Evolutionary conservation across 495 filamentous ascomycete genomes (phyloP).

Genomic region (Lichina pygmaea): DNA sequence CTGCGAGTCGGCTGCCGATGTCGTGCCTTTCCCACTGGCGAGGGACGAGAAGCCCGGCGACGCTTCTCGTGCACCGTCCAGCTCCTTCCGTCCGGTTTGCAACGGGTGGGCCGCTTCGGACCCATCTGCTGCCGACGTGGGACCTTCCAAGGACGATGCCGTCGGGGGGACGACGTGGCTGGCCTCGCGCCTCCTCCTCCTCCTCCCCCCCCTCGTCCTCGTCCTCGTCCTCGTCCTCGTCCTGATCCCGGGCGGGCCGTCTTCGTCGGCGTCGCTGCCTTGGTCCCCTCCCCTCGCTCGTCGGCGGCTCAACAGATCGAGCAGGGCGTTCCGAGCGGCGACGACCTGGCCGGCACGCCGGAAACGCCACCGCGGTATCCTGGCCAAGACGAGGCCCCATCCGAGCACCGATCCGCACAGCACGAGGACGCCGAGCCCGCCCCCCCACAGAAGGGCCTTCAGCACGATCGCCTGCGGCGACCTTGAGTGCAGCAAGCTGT

Average conservation of each 20-base stretch:
- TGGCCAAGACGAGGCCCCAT: slow-evolving; percentile 64
- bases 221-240: too few species aligned
- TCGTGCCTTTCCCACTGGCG: too few species aligned
- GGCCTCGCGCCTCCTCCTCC: too few species aligned
- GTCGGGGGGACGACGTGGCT: too few species aligned
- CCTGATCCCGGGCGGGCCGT: not conserved
- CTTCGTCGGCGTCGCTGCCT: not conserved
- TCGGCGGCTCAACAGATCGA: slow-evolving; percentile 16
- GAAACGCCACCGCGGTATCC: slow-evolving; percentile 82
- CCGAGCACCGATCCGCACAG: slow-evolving; percentile 48
- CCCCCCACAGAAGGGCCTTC: slow-evolving; percentile 63
- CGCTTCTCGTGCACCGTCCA: too few species aligned
- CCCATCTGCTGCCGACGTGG: too few species aligned
- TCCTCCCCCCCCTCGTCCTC: too few species aligned
- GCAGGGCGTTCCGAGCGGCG: slow-evolving; percentile 19
- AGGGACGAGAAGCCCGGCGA: too few species aligned
- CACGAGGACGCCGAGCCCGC: slow-evolving; percentile 50
- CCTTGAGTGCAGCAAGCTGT: slow-evolving; percentile 45
- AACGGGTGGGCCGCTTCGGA: too few species aligned
- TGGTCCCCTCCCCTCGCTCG: slow-evolving; percentile 1
- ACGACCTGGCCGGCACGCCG: slow-evolving; percentile 23
- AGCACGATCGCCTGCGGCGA: slow-evolving; percentile 73
- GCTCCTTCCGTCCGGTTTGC: too few species aligned
- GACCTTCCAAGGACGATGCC: too few species aligned
- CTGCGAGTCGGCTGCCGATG: too few species aligned